A percentile compares a stretch with the other conserved stretches of the same genome.
phyloP scores from a whole-genome alignment of 2,329 filamentous ascomycete genomes.

The Colletotrichum godetiae region DNA sequence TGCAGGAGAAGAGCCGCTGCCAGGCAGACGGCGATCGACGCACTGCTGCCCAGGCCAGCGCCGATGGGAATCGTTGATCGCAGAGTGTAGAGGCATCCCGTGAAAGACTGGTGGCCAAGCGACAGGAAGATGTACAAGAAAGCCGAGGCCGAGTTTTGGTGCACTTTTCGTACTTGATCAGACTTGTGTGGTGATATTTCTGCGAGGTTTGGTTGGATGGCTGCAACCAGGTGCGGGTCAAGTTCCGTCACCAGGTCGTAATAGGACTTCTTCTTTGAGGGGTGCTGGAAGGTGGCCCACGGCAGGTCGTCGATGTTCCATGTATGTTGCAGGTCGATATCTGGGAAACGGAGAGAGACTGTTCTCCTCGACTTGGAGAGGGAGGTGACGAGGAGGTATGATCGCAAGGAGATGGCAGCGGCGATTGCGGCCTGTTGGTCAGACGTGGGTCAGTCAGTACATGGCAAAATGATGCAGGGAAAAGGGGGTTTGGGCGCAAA shows the following conservation, averaged over 20 bases:
- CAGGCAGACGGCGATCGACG: slow-evolving; percentile 92
- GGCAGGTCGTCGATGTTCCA: slow-evolving; percentile 95
- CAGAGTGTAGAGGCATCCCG: slow-evolving; percentile 87
- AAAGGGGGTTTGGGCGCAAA: slow-evolving; percentile 26
- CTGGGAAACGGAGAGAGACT: slow-evolving; percentile 88
- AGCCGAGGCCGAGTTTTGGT: slow-evolving; percentile 81
- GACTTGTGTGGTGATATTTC: slow-evolving; percentile 75
- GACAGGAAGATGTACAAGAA: slow-evolving; percentile 96
- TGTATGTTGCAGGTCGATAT: slow-evolving; percentile 88
- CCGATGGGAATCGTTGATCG: slow-evolving; percentile 94
- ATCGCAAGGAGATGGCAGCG: slow-evolving; percentile 92
- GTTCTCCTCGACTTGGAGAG: slow-evolving; percentile 92
- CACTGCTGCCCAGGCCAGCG: slow-evolving; percentile 91
- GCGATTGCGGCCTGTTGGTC: slow-evolving; percentile 82
- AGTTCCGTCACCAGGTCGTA: slow-evolving; percentile 88
- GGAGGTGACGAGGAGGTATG: slow-evolving; percentile 95
- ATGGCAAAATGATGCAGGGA: neutral
- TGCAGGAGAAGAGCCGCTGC: slow-evolving; percentile 87
- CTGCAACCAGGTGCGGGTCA: slow-evolving; percentile 83
- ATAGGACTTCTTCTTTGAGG: slow-evolving; percentile 93
- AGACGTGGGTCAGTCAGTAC: slow-evolving; percentile 12
- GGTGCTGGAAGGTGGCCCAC: slow-evolving; percentile 83
- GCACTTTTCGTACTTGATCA: slow-evolving; percentile 83
- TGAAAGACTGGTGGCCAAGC: slow-evolving; percentile 81
- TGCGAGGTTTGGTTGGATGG: slow-evolving; percentile 82